Percentiles rank a stretch among this genome's conserved stretches.
phyloP scores from a whole-genome alignment of 345 rosid genomes.

The Trapa bicornis region DNA sequence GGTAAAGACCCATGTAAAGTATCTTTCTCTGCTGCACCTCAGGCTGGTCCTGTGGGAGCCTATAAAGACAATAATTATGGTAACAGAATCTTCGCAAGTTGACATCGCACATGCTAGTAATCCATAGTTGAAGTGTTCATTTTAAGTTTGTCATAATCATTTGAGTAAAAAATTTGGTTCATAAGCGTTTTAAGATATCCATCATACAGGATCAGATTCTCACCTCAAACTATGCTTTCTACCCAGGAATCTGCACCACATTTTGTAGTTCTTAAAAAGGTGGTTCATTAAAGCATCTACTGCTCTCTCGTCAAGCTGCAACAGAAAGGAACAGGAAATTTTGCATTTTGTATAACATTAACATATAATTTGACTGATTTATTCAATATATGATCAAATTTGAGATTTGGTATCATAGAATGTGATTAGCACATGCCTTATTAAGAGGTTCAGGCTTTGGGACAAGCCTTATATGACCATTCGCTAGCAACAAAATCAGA shows the following conservation, averaged over 20 bases:
- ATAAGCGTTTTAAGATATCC: background rate
- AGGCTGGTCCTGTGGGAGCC: slow-evolving; percentile 83
- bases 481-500: slow-evolving; percentile 72
- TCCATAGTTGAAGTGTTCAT: background rate
- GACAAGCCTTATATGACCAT: slow-evolving; percentile 68
- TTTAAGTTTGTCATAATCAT: background rate
- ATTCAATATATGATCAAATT: background rate
- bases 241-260: slow-evolving; percentile 91
- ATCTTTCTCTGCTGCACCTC: slow-evolving; percentile 89
- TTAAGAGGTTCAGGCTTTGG: slow-evolving; percentile 91
- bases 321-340: background rate
- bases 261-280: slow-evolving; percentile 81
- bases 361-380: background rate
- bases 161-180: background rate
- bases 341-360: background rate
- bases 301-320: slow-evolving; percentile 96
- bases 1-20: slow-evolving; percentile 85
- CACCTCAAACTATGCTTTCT: slow-evolving; percentile 92
- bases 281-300: slow-evolving; percentile 79
- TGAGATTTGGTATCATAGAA: background rate
- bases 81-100: background rate
- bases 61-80: slow-evolving; percentile 14
- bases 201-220: slow-evolving; percentile 7
- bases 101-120: background rate
- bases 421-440: slow-evolving; percentile 35